Conservation (phyloP, 495 filamentous ascomycete genomes). For the Daldinia decipiens region DNA sequence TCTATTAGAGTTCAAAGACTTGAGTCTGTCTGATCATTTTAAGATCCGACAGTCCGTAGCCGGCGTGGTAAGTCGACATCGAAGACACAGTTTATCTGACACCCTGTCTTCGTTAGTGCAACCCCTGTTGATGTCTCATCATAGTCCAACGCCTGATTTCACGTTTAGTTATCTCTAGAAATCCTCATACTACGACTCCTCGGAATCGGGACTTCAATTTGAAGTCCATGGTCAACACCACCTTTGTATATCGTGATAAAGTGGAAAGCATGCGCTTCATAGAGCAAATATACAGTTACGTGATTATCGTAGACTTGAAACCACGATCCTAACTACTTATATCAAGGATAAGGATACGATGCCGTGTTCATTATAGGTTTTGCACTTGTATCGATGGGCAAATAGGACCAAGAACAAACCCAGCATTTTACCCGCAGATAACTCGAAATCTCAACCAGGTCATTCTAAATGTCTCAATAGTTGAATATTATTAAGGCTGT, state of each 20-base stretch:
- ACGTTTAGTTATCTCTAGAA: neutral
- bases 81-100: neutral
- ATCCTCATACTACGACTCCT: neutral
- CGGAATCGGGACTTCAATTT: neutral
- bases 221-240: neutral
- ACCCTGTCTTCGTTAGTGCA: neutral
- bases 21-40: neutral
- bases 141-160: neutral
- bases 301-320: no score
- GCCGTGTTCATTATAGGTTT: no score
- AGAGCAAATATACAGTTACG: no score
- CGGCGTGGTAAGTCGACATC: neutral
- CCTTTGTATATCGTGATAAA: no score
- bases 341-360: no score
- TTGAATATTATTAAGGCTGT: neutral
- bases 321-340: no score
- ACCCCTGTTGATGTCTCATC: neutral
- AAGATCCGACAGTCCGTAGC: neutral
- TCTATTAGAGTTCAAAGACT: constrained; percentile 3
- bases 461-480: neutral
- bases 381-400: no score
- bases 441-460: neutral
- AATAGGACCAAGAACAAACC: neutral
- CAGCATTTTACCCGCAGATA: neutral
- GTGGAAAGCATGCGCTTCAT: no score